These are phyloP conservation scores for Hericium coralloides DNA, from an alignment of 768 basidiomycete species.

Conservation along the genomic window DNA sequence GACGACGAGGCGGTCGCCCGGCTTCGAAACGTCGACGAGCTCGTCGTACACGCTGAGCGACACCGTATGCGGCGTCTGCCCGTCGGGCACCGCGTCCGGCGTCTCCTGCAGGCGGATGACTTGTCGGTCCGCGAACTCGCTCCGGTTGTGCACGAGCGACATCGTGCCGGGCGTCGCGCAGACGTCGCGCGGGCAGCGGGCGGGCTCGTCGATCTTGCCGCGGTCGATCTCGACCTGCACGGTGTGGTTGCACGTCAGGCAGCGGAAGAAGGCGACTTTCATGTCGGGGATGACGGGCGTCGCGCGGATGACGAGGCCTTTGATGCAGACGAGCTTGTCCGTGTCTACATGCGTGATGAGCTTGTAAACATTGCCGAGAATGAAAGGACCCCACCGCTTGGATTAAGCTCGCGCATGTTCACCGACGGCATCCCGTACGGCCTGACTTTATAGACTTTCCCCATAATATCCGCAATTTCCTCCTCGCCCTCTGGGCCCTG, in stretches of 20 bases:
- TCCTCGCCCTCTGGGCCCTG: constrained; percentile 65
- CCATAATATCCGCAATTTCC: constrained; percentile 84
- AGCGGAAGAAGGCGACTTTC: constrained; percentile 98
- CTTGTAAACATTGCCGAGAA: neutral
- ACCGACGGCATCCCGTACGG: constrained; percentile 78
- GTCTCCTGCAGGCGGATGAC: constrained; percentile 95
- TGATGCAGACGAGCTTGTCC: constrained; percentile 93
- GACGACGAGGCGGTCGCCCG: constrained; percentile 85
- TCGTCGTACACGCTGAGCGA: constrained; percentile 98
- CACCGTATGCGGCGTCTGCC: constrained; percentile 97
- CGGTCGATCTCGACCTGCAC: constrained; percentile 95
- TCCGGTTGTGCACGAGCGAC: constrained; percentile 94
- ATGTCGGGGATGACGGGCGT: constrained; percentile 99
- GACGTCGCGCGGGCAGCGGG: constrained; percentile 86
- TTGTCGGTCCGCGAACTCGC: constrained; percentile 93
- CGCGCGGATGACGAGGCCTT: constrained; percentile 94
- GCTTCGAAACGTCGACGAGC: constrained; percentile 92
- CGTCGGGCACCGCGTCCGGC: constrained; percentile 95
- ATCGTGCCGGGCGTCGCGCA: constrained; percentile 85
- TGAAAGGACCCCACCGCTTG: constrained; percentile 52
- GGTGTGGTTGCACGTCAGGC: constrained; percentile 93
- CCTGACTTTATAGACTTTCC: constrained; percentile 83
- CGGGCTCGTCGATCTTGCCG: constrained; percentile 94
- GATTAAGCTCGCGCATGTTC: constrained; percentile 95
- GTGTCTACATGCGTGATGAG: constrained; percentile 52